Base-by-base conservation (phyloP, 2,329 filamentous ascomycete species). In the Aspergillus novoparasiticus region DNA sequence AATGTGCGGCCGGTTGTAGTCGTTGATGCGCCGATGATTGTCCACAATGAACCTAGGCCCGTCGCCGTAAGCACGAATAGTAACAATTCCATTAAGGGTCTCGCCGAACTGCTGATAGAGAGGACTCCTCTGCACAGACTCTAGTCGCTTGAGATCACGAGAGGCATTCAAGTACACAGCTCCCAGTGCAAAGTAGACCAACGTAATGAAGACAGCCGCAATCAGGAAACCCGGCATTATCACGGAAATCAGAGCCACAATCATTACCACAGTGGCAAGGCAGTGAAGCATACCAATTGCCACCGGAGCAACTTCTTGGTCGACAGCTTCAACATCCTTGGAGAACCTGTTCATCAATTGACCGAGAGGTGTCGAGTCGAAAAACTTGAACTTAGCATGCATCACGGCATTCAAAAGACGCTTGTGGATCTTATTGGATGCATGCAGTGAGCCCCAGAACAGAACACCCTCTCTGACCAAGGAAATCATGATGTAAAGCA, bases 321-420 rank as follows among this genome's bases (percentile, higher is more conserved):
- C 95, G 23, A 99, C 86, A 12, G 93, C 89, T 76, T 99, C 94
- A 16, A 99, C 87, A 76, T 99, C 95, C 79, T 98, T 98, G 76
- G 94, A 98, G 81, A 99, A 99, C 23, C 95, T 89, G 79, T 99
- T 99, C 90, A 98, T 98, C 72, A 99, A 85, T 78, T 97, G 94
- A 14, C 95, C 95, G 0, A 98, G 86, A 2, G 95, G 95, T 0
- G 95, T 99, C 1, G 94, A 91, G 73, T 99, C 95, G 73, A 99
- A 99, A 81, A 99, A 99, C 75, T 92, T 93, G 84, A 99, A 98
- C 75, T 93, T 94, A 34, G 95, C 95, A 69, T 94, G 89, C 16
- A 92, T 90, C 28, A 99, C 88, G 1, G 90, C 85, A 32, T 87
- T 84, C 76, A 99, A 90, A 60, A 99, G 83, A 41, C 86, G 83